Evolutionary conservation across 352 stramenopile species (phyloP), one percentile per base, ranked within the genome.

Genomic region (Phytophthora foliorum): DNA sequence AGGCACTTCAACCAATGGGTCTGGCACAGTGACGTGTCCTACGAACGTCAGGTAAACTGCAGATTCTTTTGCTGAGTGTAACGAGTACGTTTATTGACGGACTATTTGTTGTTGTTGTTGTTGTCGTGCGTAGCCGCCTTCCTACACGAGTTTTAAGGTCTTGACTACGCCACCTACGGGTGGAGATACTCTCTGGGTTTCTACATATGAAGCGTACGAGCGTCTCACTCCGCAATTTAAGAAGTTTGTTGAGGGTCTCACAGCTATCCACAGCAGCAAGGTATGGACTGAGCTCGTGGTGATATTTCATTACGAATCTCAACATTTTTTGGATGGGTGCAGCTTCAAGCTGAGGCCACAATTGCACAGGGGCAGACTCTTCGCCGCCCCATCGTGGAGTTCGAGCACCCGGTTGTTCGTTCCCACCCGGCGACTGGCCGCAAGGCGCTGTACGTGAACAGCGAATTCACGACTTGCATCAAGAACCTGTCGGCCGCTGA

Each of bases 221-320:
- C 69, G 73, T 25, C 61, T 83, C 10, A 73, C 75, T 6, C 68
- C 69, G 19, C 55, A 55, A 16, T 70, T 83, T n/a, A 49, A 80
- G 39, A 67, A 69, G 39, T 70, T 81, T 32, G 27, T 83, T 5
- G 69, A 81, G 31, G 65, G 69, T 2, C 66, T 83, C 21, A 72
- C 60, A 4, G 75, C 75, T 8, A 69, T 81, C 39, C 75, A 83
- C 62, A 81, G 69, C 57, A 68, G 74, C 63, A 76, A 77, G 55
- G 53, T 61, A 61, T 11, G 31, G 1, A 0, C 6, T 19, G 2
- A 9, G 31, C 7, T 38, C 11, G 31, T 11, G 25, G 2, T 29
- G 25, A 5, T 29, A 5, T 38, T 2, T 14, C 7, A 38, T 38
- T 38, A 4, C 3, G 31, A 14, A 38, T 38, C 11, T 9, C 31